Base-by-base conservation (phyloP, 176 grass and related monocot genomes). In the Poa annua region DNA sequence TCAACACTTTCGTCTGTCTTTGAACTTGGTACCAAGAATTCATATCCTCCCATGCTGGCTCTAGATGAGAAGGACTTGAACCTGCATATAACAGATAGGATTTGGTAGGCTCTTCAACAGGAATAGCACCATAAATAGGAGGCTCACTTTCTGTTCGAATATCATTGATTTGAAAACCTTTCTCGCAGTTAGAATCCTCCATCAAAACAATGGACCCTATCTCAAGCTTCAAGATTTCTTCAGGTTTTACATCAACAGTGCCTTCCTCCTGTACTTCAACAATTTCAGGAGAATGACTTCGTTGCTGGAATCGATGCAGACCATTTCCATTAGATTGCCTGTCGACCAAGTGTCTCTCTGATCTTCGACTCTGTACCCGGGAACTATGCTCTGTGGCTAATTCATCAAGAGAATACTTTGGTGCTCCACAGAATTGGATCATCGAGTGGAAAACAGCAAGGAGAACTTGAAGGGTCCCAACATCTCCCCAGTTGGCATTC, bases 11-110 rank as follows among this genome's bases (percentile, higher is more conserved):
- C 1, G 77, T 92, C 65, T 99, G 96, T 71, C 96, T 93, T 51
- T 99, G 88, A 71, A 99, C 93, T 71, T 93, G 96, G 78, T 93
- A 99, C 96, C 93, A 96, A 44, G 92, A 91, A 80, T 92, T 93
- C 93, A 99, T 99, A 81, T 94, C 93, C 85, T 93, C 93, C 91
- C 92, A 95, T 85, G 93, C 93, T 4, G 93, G 83, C 67, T 99
- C 96, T 42, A 99, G 84, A 82, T 93, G 91, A 86, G 93, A 96
- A 85, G 91, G 91, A 53, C 88, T 90, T 5, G 96, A 99, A 21
- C 96, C 93, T 26, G 96, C 89, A 89, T 92, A 88, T 9, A 99
- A 41, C 83, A 99, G 78, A 89, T 89, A 79, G 9, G 83, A 66
- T 83, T 86, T 91, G 59, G 80, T 89, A 24, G 89, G 57, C 17